Conservation (phyloP, 1,284 basidiomycete species). For the Xanthoconium separans region DNA sequence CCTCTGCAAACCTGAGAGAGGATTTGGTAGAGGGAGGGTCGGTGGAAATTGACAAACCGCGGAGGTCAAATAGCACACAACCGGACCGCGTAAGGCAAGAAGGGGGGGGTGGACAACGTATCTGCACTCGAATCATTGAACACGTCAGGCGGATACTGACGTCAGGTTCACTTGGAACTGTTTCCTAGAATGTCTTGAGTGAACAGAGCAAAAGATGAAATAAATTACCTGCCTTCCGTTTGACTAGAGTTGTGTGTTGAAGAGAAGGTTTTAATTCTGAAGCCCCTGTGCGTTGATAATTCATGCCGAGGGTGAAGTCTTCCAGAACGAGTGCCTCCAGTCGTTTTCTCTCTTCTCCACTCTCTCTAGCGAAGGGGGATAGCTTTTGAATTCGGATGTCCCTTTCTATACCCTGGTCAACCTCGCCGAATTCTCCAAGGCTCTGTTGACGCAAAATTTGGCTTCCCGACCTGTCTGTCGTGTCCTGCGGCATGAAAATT, state of each 20-base stretch:
- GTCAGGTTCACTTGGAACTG: neutral
- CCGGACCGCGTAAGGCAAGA: slow-evolving; percentile 55
- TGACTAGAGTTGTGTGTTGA: slow-evolving; percentile 1
- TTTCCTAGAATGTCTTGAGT: slow-evolving; percentile 16
- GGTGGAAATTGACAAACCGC: slow-evolving; percentile 47
- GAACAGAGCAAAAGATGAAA: slow-evolving; percentile 1
- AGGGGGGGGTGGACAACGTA: slow-evolving; percentile 54
- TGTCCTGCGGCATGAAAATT: slow-evolving; percentile 17
- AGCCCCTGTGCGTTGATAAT: slow-evolving; percentile 38
- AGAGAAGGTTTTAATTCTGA: slow-evolving; percentile 8
- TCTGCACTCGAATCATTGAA: slow-evolving; percentile 59
- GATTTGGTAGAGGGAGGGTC: slow-evolving; percentile 28
- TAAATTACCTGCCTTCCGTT: slow-evolving; percentile 24
- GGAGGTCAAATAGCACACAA: slow-evolving; percentile 61
- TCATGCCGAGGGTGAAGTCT: slow-evolving; percentile 51
- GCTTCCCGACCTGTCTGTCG: neutral
- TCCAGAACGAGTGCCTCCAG: slow-evolving; percentile 53
- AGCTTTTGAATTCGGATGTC: slow-evolving; percentile 29
- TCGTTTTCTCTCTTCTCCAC: slow-evolving; percentile 38
- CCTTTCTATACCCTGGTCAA: slow-evolving; percentile 15
- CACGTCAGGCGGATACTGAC: slow-evolving; percentile 32
- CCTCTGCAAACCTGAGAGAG: slow-evolving; percentile 43
- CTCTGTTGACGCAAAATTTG: slow-evolving; percentile 2
- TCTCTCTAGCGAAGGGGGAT: slow-evolving; percentile 24
- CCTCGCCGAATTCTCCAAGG: slow-evolving; percentile 8